Evolutionary conservation across 768 basidiomycete genomes (phyloP).

Genomic region (Rickenella mellea): DNA sequence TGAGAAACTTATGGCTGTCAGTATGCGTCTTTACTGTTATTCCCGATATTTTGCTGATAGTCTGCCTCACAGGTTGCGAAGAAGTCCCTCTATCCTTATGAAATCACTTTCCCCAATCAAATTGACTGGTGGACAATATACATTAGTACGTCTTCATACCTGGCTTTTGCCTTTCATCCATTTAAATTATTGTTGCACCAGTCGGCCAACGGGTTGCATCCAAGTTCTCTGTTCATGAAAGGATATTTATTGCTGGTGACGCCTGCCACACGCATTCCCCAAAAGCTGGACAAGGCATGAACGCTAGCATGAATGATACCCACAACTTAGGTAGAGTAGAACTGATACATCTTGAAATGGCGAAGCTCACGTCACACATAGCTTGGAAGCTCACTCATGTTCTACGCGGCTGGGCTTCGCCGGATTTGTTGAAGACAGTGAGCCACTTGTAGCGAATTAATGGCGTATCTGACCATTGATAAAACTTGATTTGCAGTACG

Average conservation of each 20-base stretch:
- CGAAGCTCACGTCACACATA: constrained; percentile 9
- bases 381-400: constrained; percentile 58
- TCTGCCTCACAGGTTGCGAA: constrained; percentile 34
- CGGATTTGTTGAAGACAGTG: constrained; percentile 42
- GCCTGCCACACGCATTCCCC: constrained; percentile 65
- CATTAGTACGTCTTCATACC: constrained; percentile 33
- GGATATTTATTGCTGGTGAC: constrained; percentile 72
- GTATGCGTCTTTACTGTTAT: constrained; percentile 4
- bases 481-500: constrained; percentile 37
- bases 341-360: not conserved
- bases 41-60: not conserved
- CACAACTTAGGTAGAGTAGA: constrained; percentile 52
- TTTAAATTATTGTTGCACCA: constrained; percentile 13
- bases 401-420: constrained; percentile 41
- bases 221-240: constrained; percentile 45
- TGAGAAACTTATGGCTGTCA: constrained; percentile 42
- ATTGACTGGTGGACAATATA: constrained; percentile 73
- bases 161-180: not conserved
- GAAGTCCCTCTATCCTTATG: constrained; percentile 48
- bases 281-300: constrained; percentile 70
- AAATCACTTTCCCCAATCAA: constrained; percentile 33
- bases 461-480: not conserved
- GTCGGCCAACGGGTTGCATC: constrained; percentile 73
- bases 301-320: constrained; percentile 67
- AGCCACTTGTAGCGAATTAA: constrained; percentile 10